A percentile compares a stretch with the other conserved stretches of the same genome.
Conservation (phyloP, 441 rosid genomes). For the Gossypium davidsonii region DNA sequence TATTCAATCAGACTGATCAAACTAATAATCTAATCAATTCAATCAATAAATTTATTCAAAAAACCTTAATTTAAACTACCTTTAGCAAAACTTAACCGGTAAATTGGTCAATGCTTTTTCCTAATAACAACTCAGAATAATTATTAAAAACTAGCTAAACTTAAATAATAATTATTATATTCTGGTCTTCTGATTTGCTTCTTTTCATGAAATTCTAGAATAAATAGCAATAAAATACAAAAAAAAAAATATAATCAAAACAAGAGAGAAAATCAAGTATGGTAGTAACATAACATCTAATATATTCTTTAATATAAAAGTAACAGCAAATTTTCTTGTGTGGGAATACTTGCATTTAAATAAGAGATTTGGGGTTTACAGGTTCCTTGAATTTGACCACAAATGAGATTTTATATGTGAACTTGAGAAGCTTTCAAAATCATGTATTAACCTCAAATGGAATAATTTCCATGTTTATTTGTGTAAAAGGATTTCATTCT, state of each 20-base stretch:
- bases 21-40: too few relatives aligned
- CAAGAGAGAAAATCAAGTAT: not conserved
- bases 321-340: slow-evolving; percentile 12
- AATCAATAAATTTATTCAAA: too few relatives aligned
- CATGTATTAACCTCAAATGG: not conserved
- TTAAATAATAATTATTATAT: not conserved
- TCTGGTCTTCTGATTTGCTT: not conserved
- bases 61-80: not conserved
- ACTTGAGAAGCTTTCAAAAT: not conserved
- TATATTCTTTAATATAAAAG: not conserved
- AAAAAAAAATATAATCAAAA: not conserved
- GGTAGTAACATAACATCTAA: not conserved
- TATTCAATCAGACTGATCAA: too few relatives aligned
- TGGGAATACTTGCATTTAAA: slow-evolving; percentile 17
- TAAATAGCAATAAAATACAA: not conserved
- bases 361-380: slow-evolving; percentile 12
- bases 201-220: not conserved
- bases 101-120: slow-evolving; percentile 3
- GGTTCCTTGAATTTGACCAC: slow-evolving; percentile 4
- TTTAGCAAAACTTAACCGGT: not conserved
- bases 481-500: not conserved
- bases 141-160: not conserved
- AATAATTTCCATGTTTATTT: not conserved
- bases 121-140: not conserved
- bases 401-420: slow-evolving; percentile 2